Base-by-base conservation (phyloP, 192 early-diverging fungal genomes). In the Backusella luteola region DNA sequence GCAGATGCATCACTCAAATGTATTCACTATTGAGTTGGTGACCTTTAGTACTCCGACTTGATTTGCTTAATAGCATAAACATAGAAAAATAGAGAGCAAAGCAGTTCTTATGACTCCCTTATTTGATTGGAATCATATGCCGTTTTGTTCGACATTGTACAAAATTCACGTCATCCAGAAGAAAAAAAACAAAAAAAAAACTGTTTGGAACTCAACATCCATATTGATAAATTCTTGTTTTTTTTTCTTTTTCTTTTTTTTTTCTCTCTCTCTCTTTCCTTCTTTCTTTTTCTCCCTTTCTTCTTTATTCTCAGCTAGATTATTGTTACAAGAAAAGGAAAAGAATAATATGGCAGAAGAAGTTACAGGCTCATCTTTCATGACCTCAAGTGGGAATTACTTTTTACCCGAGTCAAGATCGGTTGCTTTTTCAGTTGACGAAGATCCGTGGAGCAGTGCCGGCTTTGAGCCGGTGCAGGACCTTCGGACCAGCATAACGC, bases 401-500 rank as follows among this genome's bases (percentile, higher is more conserved):
- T 71, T 71, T 71, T 32, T 71, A 29, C 70, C 70, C 26, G 44
- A 71, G n/a, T 26, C 69, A 26, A 71, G 39, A 29, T 71, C 70
- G 12, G 42, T 71, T 44, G 41, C 70, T 9, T 71, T 71, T 44
- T 21, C 42, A 41, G 73, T 56, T 32, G 77, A 79, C 19, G 77
- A 77, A 35, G 73, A 79, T 41, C 77, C 77, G 12, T 79, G 77
- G 77, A 73, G 72, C 11, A 38, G 67, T 35, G 59, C 41, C 34
- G 41, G 66, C 4, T 52, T 67, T 69, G 73, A 68, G 41, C 66
- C 66, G 21, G 66, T 41, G 4, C 67, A 46, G 12, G 67, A 69
- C 36, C 41, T 69, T 23, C 42, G 72, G 15, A 67, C 52, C 23
- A 34, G 41, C 19, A 53, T 73, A 42, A 46, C 67, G 23, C 46